Base-by-base conservation (phyloP, 805 yeast species). In the Lipomyces yamadae region DNA sequence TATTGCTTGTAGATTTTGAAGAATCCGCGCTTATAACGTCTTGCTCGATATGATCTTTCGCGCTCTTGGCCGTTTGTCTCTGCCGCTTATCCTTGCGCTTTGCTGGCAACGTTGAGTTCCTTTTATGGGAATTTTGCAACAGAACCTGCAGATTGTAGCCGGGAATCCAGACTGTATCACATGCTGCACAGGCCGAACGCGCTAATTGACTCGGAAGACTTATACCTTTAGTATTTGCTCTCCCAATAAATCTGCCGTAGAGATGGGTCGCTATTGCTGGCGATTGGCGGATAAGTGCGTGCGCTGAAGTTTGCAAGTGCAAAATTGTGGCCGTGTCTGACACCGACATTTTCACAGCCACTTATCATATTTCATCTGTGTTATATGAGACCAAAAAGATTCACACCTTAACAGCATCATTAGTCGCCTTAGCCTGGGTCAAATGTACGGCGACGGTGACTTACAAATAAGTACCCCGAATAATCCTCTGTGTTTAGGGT, bases 151-250 rank as follows among this genome's bases (percentile, higher is more conserved):
- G 37, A 52, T 63, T 68, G 34, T 45, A 48, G 18, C 70, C 71
- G 37, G 71, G 70, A 48, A 68, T 61, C 70, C 70, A 68, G 13
- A 68, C 65, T 15, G 66, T 35, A 37, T 56, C 5, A 37, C 71
- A 68, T 30, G 63, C 67, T 10, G 61, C 58, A 50, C 71, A 68
- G 15, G 70, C 63, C 18, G 64, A 11, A 11, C 70, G 61, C 32
- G 58, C 48, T 4, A 68, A 63, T 29, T 65, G 67, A 15, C 33
- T 54, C 15, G 71, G 71, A 34, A 68, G 57, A n/a, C 32, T 11
- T 2, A 67, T 60, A 7, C 35, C 37, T 6, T 39, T 39, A 37
- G 57, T 39, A 10, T 29, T 60, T 3, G 71, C 71, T n/a, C 13
- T 15, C 29, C 60, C 59, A 6, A 32, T 30, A 37, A 68, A 66